Percentiles rank a stretch among this genome's conserved stretches.
These are phyloP conservation scores for Yamadazyma nakazawae DNA, from an alignment of 805 yeast genomes.

Conservation along the genomic window DNA sequence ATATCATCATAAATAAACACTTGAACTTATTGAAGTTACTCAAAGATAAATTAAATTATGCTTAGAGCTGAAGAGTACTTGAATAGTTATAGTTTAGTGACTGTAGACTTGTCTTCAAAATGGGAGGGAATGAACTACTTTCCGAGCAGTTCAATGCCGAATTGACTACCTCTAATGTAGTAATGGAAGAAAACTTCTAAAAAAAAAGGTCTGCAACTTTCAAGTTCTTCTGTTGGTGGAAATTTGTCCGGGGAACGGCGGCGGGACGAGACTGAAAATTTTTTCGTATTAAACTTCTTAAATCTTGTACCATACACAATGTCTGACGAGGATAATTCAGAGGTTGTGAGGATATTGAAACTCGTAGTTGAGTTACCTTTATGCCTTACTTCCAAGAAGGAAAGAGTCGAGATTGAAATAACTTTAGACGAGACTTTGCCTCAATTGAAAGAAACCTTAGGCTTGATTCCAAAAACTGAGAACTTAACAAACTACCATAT, in stretches of 20 bases:
- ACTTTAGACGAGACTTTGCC: constrained; percentile 46
- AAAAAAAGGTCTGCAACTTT: background rate
- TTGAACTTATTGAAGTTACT: too few relatives aligned
- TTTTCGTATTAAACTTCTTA: constrained; percentile 9
- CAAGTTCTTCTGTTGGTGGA: background rate
- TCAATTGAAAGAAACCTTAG: constrained; percentile 57
- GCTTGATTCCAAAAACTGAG: constrained; percentile 53
- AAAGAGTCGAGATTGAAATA: constrained; percentile 24
- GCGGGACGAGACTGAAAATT: constrained; percentile 6
- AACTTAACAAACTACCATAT: constrained; percentile 62
- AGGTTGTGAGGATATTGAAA: constrained; percentile 5
- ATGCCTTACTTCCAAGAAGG: constrained; percentile 10
- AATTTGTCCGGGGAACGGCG: constrained; percentile 2
- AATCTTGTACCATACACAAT: background rate
- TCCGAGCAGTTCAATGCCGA: too few relatives aligned
- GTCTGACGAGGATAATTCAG: constrained; percentile 7
- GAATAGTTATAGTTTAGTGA: too few relatives aligned
- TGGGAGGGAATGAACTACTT: too few relatives aligned
- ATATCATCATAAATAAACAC: background rate
- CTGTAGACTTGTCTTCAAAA: too few relatives aligned
- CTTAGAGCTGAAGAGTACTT: too few relatives aligned
- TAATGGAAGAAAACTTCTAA: too few relatives aligned
- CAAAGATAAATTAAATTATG: too few relatives aligned
- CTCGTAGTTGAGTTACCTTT: constrained; percentile 7
- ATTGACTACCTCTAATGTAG: too few relatives aligned